Percentiles rank a stretch among this genome's conserved stretches.
These are phyloP conservation scores for Parsonsia alboflavescens DNA, from an alignment of 257 asterid genomes.

Conservation along the genomic window DNA sequence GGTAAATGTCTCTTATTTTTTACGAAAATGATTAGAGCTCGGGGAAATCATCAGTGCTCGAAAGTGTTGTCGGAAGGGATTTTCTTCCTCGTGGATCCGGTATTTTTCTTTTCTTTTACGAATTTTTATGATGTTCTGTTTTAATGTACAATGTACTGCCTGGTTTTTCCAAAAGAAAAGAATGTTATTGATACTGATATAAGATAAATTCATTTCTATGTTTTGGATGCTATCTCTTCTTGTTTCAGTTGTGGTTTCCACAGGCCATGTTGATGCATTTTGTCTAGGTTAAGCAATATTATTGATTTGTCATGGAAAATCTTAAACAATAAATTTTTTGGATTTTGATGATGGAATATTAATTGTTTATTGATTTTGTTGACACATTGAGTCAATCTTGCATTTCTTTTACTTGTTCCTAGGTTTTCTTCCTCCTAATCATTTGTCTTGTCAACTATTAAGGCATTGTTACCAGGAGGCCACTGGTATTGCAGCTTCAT, in stretches of 20 bases:
- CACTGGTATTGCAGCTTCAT: conserved; percentile 94
- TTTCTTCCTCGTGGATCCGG: conserved; percentile 99
- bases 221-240: not conserved
- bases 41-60: conserved; percentile 93
- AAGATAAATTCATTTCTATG: not conserved
- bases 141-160: not conserved
- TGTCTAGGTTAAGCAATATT: not conserved
- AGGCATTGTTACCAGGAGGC: conserved; percentile 99
- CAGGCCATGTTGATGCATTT: not conserved
- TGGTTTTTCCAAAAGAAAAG: not conserved
- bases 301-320: not conserved
- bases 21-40: conserved; percentile 53
- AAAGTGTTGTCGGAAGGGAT: conserved; percentile 97
- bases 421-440: not conserved
- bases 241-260: not conserved
- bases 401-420: not conserved
- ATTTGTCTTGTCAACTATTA: conserved; percentile 15
- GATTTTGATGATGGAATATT: not conserved
- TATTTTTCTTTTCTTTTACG: conserved; percentile 8
- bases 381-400: not conserved
- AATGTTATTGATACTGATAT: not conserved
- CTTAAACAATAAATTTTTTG: not conserved
- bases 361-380: not conserved
- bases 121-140: not conserved
- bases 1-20: not conserved